Evolutionary conservation across 208 protist species (phyloP), one percentile per base, ranked within the genome.

Genomic region (Acanthamoeba healyi): DNA sequence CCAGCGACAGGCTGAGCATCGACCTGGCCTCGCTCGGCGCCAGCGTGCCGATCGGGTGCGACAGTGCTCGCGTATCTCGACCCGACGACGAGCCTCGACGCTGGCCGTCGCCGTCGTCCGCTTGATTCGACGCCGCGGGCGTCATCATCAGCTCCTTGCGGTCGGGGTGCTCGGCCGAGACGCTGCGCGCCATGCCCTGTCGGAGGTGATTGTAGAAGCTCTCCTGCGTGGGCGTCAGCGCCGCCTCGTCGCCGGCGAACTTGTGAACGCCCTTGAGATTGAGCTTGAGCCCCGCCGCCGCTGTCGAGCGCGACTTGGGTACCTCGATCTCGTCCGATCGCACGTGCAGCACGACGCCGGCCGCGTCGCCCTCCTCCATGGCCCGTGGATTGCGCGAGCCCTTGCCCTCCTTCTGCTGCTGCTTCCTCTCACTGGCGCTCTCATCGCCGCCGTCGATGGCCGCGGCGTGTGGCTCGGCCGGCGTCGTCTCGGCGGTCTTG

Each of bases 221-320:
- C 65, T 74, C 65, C 36, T 74, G 65, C 26, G 65, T 74, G 36
- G 65, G 65, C n/a, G 65, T 74, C 19, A 74, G 65, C 65, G 36
- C 36, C 22, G 19, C 56, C 15, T 32, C 65, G 17, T 42, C 65
- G 32, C 14, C 36, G 29, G 9, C 12, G n/a, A 10, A 5, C 65
- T 40, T 26, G n/a, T 74, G 65, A 9, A 74, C 22, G 26, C 26
- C 65, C 29, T 32, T 32, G 29, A 74, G 26, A 10, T 51, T 74
- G 65, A 74, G 65, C 65, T 24, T 74, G n/a, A 74, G 22, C 65
- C 36, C 26, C 22, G 15, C 56, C 15, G 22, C 26, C 56, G 46
- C 46, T n/a, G n/a, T n/a, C n/a, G n/a, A n/a, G 29, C 61, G 61
- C 61, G 17, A 9, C 29, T 70, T n/a, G n/a, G 24, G 24, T 9